phyloP scores from a whole-genome alignment of 1,284 basidiomycete genomes.

The Phenoliferia sp. region DNA sequence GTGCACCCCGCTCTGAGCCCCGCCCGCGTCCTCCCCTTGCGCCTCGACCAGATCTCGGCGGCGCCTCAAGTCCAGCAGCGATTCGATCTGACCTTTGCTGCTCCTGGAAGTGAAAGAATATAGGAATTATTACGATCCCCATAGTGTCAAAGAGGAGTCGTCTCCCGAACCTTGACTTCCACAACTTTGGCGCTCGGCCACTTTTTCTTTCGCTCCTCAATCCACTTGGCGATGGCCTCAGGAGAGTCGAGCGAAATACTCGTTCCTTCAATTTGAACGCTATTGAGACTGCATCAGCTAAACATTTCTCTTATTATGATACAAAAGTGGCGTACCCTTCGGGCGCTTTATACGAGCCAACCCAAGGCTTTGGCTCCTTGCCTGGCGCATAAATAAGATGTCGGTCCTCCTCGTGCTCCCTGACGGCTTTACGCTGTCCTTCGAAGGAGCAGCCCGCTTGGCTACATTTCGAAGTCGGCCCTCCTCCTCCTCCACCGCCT shows the following conservation, averaged over 20 bases:
- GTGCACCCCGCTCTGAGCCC: constrained; percentile 10
- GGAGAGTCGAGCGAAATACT: constrained; percentile 68
- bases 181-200: constrained; percentile 69
- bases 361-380: constrained; percentile 28
- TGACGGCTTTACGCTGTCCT: constrained; percentile 67
- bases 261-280: constrained; percentile 65
- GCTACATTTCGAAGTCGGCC: constrained; percentile 51
- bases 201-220: constrained; percentile 74
- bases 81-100: constrained; percentile 67
- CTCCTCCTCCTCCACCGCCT: not conserved
- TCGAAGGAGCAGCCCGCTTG: constrained; percentile 65
- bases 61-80: constrained; percentile 51
- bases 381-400: constrained; percentile 76
- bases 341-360: constrained; percentile 18
- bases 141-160: too few species aligned
- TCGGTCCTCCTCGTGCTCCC: constrained; percentile 82
- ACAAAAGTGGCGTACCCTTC: constrained; percentile 11
- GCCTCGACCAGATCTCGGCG: constrained; percentile 36
- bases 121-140: too few species aligned
- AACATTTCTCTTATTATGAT: not conserved
- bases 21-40: constrained; percentile 13
- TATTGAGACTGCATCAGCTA: not conserved
- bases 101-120: constrained; percentile 43
- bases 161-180: constrained; percentile 62
- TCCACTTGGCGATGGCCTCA: constrained; percentile 76